These are phyloP conservation scores for Acrocalymma vagum DNA, from an alignment of 2,329 filamentous ascomycete species.

Conservation along the genomic window DNA sequence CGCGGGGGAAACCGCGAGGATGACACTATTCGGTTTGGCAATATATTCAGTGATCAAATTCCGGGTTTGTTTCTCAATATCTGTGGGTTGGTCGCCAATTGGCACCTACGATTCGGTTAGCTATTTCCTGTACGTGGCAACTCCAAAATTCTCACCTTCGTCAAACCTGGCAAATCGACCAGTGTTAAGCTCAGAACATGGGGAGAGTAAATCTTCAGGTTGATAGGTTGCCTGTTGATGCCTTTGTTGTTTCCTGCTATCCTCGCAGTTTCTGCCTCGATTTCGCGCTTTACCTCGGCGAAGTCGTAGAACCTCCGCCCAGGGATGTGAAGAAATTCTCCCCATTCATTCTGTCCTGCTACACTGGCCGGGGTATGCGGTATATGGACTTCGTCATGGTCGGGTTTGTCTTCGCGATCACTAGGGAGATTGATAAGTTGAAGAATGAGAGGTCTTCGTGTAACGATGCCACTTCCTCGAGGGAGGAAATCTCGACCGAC, in stretches of 20 bases:
- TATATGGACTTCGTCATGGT: slow-evolving; percentile 70
- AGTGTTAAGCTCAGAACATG: slow-evolving; percentile 95
- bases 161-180: slow-evolving; percentile 94
- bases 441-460: slow-evolving; percentile 89
- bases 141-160: slow-evolving; percentile 71
- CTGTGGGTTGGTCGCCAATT: slow-evolving; percentile 95
- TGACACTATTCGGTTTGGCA: slow-evolving; percentile 97
- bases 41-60: slow-evolving; percentile 98
- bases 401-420: slow-evolving; percentile 73
- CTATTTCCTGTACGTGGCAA: slow-evolving; percentile 10
- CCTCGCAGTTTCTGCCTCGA: slow-evolving; percentile 93
- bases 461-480: slow-evolving; percentile 95
- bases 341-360: slow-evolving; percentile 77
- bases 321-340: slow-evolving; percentile 95
- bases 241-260: slow-evolving; percentile 98
- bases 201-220: slow-evolving; percentile 97
- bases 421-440: slow-evolving; percentile 96
- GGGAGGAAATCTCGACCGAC: slow-evolving; percentile 97
- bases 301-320: slow-evolving; percentile 92
- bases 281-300: slow-evolving; percentile 90
- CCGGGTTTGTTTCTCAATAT: slow-evolving; percentile 98
- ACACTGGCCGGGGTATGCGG: slow-evolving; percentile 82
- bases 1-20: slow-evolving; percentile 94
- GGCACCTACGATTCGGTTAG: slow-evolving; percentile 72
- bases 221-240: slow-evolving; percentile 97